These are phyloP conservation scores for Hygrophila difformis DNA, from an alignment of 257 asterid species.

Conservation along the genomic window DNA sequence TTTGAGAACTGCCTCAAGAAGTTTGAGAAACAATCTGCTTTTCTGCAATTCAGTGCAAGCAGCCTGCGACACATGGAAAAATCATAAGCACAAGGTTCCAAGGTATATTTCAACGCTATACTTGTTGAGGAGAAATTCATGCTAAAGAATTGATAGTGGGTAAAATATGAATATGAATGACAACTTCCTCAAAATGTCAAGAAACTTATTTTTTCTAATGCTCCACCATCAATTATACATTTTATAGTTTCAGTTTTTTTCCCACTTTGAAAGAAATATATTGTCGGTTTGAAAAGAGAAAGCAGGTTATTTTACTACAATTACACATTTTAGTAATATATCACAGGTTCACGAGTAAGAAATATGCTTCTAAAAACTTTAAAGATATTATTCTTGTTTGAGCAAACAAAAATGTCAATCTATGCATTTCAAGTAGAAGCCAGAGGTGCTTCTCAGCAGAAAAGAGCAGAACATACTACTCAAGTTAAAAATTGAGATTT, in stretches of 20 bases:
- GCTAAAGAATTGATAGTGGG: not conserved
- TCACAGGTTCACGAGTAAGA: too few relatives aligned
- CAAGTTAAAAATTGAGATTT: not conserved
- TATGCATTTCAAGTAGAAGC: not conserved
- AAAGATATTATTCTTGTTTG: too few relatives aligned
- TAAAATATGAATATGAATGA: not conserved
- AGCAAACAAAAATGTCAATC: too few relatives aligned
- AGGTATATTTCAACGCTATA: not conserved
- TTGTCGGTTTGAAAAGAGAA: too few relatives aligned
- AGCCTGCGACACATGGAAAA: slow-evolving; percentile 36
- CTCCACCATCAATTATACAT: too few relatives aligned
- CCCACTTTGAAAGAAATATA: too few relatives aligned
- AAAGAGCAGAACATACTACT: not conserved
- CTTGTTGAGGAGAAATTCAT: not conserved
- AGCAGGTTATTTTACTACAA: too few relatives aligned
- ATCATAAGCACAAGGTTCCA: not conserved
- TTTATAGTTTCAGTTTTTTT: too few relatives aligned
- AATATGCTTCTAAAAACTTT: too few relatives aligned
- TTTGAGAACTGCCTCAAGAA: slow-evolving; percentile 91
- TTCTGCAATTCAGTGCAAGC: slow-evolving; percentile 77
- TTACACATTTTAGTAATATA: too few relatives aligned
- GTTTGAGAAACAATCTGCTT: slow-evolving; percentile 80
- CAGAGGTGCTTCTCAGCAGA: not conserved
- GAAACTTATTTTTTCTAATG: too few relatives aligned
- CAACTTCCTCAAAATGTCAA: too few relatives aligned